phyloP scores from a whole-genome alignment of 1,139 yeast species.

The Sugiyamaella japonica region DNA sequence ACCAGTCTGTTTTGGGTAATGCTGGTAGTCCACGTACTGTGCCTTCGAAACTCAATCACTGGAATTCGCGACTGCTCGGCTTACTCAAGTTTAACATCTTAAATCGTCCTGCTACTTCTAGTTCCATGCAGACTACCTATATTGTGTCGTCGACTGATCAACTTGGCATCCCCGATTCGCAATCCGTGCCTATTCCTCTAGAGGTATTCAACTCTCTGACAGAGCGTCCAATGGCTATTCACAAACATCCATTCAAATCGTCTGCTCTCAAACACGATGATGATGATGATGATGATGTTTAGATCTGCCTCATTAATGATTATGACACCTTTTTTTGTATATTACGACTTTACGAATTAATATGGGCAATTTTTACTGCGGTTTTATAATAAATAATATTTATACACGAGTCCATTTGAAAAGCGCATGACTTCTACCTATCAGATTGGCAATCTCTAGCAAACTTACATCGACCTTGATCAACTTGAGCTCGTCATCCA shows the following conservation, averaged over 20 bases:
- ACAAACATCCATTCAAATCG: slow-evolving; percentile 15
- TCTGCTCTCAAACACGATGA: neutral
- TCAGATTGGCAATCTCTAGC: slow-evolving; percentile 37
- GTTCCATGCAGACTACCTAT: slow-evolving; percentile 21
- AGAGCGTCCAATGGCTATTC: slow-evolving; percentile 12
- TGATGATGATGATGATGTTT: too few relatives aligned
- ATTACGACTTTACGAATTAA: neutral
- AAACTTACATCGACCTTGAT: slow-evolving; percentile 40
- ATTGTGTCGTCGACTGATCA: slow-evolving; percentile 15
- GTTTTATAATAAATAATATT: slow-evolving; percentile 7
- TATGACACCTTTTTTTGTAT: slow-evolving; percentile 8
- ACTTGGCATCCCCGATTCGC: neutral
- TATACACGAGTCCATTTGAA: slow-evolving; percentile 39
- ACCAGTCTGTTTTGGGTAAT: neutral
- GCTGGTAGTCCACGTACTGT: neutral
- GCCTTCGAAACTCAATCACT: neutral
- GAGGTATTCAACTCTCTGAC: neutral
- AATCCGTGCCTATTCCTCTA: slow-evolving; percentile 2
- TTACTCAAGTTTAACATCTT: slow-evolving; percentile 11
- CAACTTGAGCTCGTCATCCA: slow-evolving; percentile 38
- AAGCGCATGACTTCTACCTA: slow-evolving; percentile 36
- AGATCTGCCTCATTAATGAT: slow-evolving; percentile 1
- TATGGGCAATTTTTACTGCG: neutral
- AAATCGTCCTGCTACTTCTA: slow-evolving; percentile 22
- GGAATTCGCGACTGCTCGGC: neutral